A percentile compares a stretch with the other conserved stretches of the same genome.
These are phyloP conservation scores for Aurifilum marmelostoma DNA, from an alignment of 2,329 filamentous ascomycete genomes.

Conservation along the genomic window DNA sequence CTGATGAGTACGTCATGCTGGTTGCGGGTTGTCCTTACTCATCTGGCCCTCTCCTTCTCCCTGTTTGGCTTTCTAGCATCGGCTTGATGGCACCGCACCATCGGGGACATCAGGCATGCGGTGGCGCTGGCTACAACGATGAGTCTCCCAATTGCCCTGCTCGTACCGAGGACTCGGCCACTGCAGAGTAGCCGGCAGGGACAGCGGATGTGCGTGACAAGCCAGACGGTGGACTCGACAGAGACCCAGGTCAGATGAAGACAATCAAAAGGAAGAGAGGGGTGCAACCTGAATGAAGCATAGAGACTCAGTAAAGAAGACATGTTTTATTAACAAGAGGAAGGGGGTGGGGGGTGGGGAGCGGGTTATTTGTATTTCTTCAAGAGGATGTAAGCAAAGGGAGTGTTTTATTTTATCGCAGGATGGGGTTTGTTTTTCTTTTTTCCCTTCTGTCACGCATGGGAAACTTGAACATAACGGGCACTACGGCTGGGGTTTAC, in stretches of 20 bases:
- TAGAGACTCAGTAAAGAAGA: neutral
- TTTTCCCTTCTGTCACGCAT: constrained; percentile 3
- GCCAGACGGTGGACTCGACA: neutral
- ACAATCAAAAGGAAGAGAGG: neutral
- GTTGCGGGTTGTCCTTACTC: neutral
- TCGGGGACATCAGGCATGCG: too few species aligned
- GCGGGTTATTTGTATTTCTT: too few species aligned
- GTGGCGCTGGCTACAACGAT: too few species aligned
- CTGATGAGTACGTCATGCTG: neutral
- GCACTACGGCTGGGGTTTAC: constrained; percentile 12
- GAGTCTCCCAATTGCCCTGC: too few species aligned
- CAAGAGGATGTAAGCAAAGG: too few species aligned
- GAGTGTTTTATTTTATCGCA: neutral
- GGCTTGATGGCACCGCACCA: neutral
- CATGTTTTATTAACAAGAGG: too few species aligned
- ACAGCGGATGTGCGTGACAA: neutral
- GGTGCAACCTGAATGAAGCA: too few species aligned
- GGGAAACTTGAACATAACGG: constrained; percentile 16
- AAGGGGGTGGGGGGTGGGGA: too few species aligned
- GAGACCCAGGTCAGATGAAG: neutral
- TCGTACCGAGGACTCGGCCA: neutral
- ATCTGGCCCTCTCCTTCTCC: neutral
- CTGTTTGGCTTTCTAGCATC: neutral
- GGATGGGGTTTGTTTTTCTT: constrained; percentile 9
- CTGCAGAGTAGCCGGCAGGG: neutral